Evolutionary conservation across 345 rosid species (phyloP), one percentile per base, ranked within the genome.

Genomic region (Adansonia digitata): DNA sequence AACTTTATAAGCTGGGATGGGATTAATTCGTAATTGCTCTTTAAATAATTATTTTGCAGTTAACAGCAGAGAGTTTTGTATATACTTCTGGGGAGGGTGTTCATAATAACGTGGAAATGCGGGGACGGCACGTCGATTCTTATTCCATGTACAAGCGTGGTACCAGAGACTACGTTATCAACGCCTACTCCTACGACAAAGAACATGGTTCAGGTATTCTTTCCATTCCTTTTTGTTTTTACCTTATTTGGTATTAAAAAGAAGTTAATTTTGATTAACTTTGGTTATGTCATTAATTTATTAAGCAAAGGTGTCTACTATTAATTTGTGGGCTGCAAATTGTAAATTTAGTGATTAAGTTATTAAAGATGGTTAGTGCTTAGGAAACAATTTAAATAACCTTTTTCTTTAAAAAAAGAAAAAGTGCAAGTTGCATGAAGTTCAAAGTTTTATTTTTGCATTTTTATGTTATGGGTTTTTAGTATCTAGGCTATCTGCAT

Each of bases 91-190:
- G 77, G 63, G 82, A 40, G 22, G 82, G 35, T 34, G 70, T n/a
- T 52, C 35, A 62, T 42, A 42, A 59, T 42, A 69, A 74, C 75
- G 66, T 82, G 52, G 85, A 85, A 2, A 85, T 91, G 89, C 88
- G 95, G 70, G 95, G 88, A 52, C 92, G 94, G 64, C 87, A 91
- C 74, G 66, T 78, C 18, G 95, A 90, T 62, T 68, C 74, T 3
- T 63, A 61, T 60, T 66, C 71, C 46, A 72, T 48, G 68, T 73
- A 77, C 77, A 91, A 87, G 84, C 94, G 92, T 76, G 88, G 86
- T 13, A 83, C 87, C 31, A 86, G 75, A 77, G 97, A 88, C 27
- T 59, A 62, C 65, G 40, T 55, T 9, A 55, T 84, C 46, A 77
- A 79, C 77, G 75, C 60, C 29, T 55, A 55, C 24, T 12, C 75